Evolutionary conservation across 805 yeast species (phyloP).

Genomic region (Isabelozyma pseudorhagii): DNA sequence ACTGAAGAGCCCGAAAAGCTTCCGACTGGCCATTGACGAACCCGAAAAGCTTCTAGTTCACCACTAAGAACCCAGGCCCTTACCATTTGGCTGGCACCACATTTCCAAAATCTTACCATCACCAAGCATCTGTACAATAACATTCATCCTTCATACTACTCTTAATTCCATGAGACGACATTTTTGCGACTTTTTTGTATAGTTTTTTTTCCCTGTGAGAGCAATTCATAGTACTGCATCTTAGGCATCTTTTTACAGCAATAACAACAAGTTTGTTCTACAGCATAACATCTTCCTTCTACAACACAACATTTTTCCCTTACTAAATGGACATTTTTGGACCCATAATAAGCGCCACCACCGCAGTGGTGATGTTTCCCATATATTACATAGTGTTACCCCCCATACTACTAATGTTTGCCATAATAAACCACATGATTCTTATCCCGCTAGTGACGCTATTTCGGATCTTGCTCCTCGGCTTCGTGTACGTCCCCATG

Average conservation of each 20-base stretch:
- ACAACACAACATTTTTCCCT: not conserved
- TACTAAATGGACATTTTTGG: not conserved
- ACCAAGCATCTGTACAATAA: not conserved
- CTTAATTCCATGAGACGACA: too few species aligned
- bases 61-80: too few species aligned
- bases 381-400: not conserved
- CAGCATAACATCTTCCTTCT: not conserved
- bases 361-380: not conserved
- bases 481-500: slow-evolving; percentile 1
- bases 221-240: not conserved
- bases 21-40: too few species aligned
- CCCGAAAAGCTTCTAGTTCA: too few species aligned
- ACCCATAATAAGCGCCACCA: not conserved
- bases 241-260: not conserved
- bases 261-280: too few species aligned
- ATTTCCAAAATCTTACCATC: too few species aligned
- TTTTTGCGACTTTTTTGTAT: too few species aligned
- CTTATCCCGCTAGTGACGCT: slow-evolving; percentile 1
- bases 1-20: not conserved
- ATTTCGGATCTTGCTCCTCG: slow-evolving; percentile 5
- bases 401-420: not conserved
- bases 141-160: not conserved
- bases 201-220: too few species aligned
- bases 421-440: not conserved
- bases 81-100: too few species aligned